A percentile compares a stretch with the other conserved stretches of the same genome.
Conservation (phyloP, 805 yeast genomes). For the Zygotorulaspora sp. region DNA sequence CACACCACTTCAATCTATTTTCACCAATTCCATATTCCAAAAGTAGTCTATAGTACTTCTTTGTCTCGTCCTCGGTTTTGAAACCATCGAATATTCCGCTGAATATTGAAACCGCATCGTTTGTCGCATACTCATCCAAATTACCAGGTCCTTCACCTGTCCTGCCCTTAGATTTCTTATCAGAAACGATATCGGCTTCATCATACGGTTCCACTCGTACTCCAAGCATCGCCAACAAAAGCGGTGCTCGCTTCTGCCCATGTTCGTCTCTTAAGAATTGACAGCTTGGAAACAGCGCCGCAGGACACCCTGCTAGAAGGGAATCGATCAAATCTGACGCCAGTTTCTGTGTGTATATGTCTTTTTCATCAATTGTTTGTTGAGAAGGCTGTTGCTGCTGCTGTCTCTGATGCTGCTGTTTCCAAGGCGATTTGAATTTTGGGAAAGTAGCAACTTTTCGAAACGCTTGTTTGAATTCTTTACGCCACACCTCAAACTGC, state of each 20-base stretch:
- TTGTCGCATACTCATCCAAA: no score
- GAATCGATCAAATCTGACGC: slow-evolving; percentile 48
- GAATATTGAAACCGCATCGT: slow-evolving; percentile 9
- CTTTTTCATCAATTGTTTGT: slow-evolving; percentile 12
- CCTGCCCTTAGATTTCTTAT: neutral
- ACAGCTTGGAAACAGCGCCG: slow-evolving; percentile 69
- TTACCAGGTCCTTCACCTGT: slow-evolving; percentile 12
- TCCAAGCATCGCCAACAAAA: slow-evolving; percentile 68
- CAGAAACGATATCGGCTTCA: neutral
- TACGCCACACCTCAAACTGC: slow-evolving; percentile 25
- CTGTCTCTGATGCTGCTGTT: slow-evolving; percentile 4
- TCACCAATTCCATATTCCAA: slow-evolving; percentile 89
- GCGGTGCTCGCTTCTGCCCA: slow-evolving; percentile 75
- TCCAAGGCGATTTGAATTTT: slow-evolving; percentile 8
- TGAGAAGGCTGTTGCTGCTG: slow-evolving; percentile 3
- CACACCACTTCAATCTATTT: slow-evolving; percentile 72
- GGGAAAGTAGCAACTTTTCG: slow-evolving; percentile 12
- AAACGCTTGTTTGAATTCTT: slow-evolving; percentile 30
- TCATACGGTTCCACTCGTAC: slow-evolving; percentile 45
- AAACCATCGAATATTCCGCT: slow-evolving; percentile 5
- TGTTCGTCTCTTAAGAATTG: slow-evolving; percentile 71
- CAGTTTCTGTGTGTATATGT: slow-evolving; percentile 23
- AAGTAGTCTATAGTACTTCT: slow-evolving; percentile 53
- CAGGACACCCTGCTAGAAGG: slow-evolving; percentile 64
- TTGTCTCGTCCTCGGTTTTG: slow-evolving; percentile 24